Percentiles rank a stretch among this genome's conserved stretches.
Evolutionary conservation across 148 eudicot genomes (phyloP).

Genomic region (Agrostemma githago): DNA sequence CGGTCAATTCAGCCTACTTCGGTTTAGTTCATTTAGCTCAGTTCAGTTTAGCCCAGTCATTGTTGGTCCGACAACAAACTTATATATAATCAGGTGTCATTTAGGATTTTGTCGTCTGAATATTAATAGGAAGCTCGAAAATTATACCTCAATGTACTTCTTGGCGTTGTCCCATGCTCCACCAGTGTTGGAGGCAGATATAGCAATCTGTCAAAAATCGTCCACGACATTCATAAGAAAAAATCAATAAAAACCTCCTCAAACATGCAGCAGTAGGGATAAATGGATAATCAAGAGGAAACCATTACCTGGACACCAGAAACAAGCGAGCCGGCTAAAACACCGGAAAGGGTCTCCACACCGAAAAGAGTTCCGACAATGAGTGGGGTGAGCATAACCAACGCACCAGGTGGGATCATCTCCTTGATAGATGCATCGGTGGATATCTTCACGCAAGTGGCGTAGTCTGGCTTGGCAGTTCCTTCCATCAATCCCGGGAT

Average conservation of each 20-base stretch:
- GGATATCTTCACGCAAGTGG: slow-evolving; percentile 87
- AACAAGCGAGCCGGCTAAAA: slow-evolving; percentile 80
- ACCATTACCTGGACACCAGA: slow-evolving; percentile 78
- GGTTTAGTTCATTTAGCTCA: too few relatives aligned
- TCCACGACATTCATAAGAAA: neutral
- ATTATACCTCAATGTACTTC: slow-evolving; percentile 80
- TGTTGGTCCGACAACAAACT: neutral
- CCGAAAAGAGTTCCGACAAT: slow-evolving; percentile 81
- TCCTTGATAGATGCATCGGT: slow-evolving; percentile 92
- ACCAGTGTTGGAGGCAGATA: slow-evolving; percentile 88
- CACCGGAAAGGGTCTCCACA: slow-evolving; percentile 81
- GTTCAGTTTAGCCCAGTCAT: too few relatives aligned
- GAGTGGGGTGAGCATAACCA: slow-evolving; percentile 87
- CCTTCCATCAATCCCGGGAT: slow-evolving; percentile 97
- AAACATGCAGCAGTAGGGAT: neutral
- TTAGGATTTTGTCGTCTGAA: neutral
- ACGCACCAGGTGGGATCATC: slow-evolving; percentile 88
- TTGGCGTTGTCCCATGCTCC: slow-evolving; percentile 98
- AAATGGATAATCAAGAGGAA: neutral
- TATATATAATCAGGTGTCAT: too few relatives aligned
- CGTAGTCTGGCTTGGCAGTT: slow-evolving; percentile 81
- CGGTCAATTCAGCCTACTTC: too few relatives aligned
- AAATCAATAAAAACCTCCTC: neutral
- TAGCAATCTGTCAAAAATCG: slow-evolving; percentile 45
- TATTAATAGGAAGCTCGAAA: neutral